A percentile compares a stretch with the other conserved stretches of the same genome.
Conservation (phyloP, 2,329 filamentous ascomycete genomes). For the Dothiorella sarmentorum region DNA sequence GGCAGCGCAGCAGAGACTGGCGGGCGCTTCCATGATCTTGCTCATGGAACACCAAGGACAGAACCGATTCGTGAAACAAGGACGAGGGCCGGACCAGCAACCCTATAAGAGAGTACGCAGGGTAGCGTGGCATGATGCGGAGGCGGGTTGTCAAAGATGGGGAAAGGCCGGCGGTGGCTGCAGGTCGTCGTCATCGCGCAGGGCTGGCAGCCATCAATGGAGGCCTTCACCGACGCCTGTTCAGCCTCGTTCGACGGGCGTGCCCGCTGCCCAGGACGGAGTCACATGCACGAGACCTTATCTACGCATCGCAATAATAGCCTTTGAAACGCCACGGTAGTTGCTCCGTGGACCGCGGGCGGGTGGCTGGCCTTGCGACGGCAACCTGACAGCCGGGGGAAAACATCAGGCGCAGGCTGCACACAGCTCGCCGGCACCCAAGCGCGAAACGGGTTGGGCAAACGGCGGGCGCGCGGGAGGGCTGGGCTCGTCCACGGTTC, state of each 20-base stretch:
- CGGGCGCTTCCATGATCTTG: constrained; percentile 11
- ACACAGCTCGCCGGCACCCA: background rate
- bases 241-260: background rate
- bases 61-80: constrained; percentile 12
- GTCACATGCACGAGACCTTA: constrained; percentile 5
- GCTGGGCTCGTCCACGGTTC: background rate
- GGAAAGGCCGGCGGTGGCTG: background rate
- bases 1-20: background rate
- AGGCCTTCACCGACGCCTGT: constrained; percentile 1
- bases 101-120: constrained; percentile 5
- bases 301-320: background rate
- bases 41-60: background rate
- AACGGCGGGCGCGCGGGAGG: background rate
- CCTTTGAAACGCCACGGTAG: background rate
- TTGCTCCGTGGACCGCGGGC: background rate
- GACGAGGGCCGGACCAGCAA: constrained; percentile 8
- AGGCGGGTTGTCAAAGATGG: background rate
- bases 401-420: background rate
- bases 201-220: background rate
- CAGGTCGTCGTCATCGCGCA: constrained; percentile 10
- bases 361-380: constrained; percentile 1
- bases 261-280: background rate
- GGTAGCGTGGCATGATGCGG: constrained; percentile 10
- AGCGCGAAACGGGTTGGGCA: constrained; percentile 7
- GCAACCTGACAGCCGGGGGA: background rate